Evolutionary conservation across 2,329 filamentous ascomycete species (phyloP), one percentile per base, ranked within the genome.

Genomic region (Alternaria tenuissima): DNA sequence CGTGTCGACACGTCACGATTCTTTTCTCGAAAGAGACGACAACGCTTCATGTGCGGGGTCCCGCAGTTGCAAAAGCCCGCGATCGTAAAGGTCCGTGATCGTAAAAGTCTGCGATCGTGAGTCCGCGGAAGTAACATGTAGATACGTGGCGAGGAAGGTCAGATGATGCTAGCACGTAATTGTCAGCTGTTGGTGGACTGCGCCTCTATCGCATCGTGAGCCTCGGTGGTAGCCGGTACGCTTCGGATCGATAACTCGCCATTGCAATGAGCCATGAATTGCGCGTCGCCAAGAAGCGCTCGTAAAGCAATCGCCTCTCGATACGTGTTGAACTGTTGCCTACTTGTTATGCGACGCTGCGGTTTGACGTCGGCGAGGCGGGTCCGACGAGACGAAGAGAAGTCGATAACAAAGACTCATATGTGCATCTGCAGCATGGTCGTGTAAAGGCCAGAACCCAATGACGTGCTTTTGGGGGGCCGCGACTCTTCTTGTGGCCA

Each of bases 201-300:
- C 66, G 64, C 62, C 66, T 66, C 56, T 57, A 44, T 62, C 43
- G 62, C 57, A 59, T 68, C 59, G 60, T 59, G 48, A 52, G 49
- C 52, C 32, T 36, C 51, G 44, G 52, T 43, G 30, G 32, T 48
- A 55, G 52, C n/a, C 42, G 42, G 34, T 14, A 22, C 18, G 22
- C 51, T 43, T 42, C 28, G 39, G 1, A 39, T 43, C 28, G 32
- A 16, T 7, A 16, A 24, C 8, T 18, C 32, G 32, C 46, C 32
- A 24, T 49, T 8, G 46, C 46, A 7, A 49, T 34, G 51, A 34
- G 41, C 18, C 51, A 34, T 53, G 7, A 36, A 44, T 38, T 14
- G 51, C 51, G 43, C 36, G 22, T 38, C 39, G 57, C 57, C 57
- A 56, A 59, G 57, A 18, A 38, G 36, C 16, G 22, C 18, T 12